phyloP scores from a whole-genome alignment of 225 moss, liverwort and hornwort genomes.

The Pleurozium schreberi region DNA sequence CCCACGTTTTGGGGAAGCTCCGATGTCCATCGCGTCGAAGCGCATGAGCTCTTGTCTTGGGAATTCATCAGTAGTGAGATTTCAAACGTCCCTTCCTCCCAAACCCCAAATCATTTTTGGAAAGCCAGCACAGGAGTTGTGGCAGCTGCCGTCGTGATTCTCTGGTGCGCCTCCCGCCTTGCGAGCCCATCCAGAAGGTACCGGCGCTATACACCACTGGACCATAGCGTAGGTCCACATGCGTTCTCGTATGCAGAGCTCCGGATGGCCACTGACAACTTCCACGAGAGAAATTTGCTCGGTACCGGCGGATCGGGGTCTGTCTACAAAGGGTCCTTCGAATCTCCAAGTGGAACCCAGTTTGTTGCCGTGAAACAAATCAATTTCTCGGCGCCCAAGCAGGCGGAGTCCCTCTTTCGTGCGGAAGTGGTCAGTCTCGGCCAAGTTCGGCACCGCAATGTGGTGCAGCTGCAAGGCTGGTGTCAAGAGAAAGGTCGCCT shows the following conservation, averaged over 20 bases:
- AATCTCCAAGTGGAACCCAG: not conserved
- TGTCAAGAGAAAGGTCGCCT: not conserved
- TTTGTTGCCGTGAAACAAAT: too few species aligned
- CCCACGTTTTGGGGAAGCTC: not conserved
- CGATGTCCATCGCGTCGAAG: not conserved
- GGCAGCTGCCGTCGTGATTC: not conserved
- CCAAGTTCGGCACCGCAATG: not conserved
- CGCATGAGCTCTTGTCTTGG: not conserved
- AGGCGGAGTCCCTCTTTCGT: not conserved
- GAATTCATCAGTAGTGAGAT: not conserved
- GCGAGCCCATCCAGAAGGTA: not conserved
- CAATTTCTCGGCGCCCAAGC: not conserved
- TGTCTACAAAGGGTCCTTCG: not conserved
- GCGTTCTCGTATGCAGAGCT: not conserved
- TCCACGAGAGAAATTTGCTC: not conserved
- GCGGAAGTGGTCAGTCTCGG: not conserved
- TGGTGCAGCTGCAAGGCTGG: not conserved
- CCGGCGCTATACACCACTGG: too few species aligned
- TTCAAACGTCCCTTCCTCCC: not conserved
- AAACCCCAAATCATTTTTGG: not conserved
- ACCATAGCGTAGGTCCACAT: not conserved
- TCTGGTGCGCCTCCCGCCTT: not conserved
- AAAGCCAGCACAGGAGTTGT: not conserved
- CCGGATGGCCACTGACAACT: not conserved
- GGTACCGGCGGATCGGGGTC: not conserved